Conservation (phyloP, 495 filamentous ascomycete genomes). For the Parachaetomium inaequale region DNA sequence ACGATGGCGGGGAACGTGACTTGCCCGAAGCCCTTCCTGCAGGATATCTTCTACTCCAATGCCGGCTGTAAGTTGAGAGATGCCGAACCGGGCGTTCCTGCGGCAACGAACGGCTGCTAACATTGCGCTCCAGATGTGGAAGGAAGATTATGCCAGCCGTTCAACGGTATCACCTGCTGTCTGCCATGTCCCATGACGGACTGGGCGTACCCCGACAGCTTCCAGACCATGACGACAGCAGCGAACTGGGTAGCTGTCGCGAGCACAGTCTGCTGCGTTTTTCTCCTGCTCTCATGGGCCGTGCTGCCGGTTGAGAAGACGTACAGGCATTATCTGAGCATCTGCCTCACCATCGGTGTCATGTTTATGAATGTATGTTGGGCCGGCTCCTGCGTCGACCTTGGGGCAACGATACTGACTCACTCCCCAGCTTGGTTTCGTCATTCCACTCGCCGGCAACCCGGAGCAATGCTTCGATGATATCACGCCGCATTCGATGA, state of each 20-base stretch:
- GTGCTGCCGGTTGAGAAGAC: slow-evolving; percentile 87
- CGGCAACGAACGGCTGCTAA: slow-evolving; percentile 13
- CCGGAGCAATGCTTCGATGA: slow-evolving; percentile 80
- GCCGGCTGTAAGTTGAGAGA: slow-evolving; percentile 42
- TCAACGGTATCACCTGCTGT: slow-evolving; percentile 60
- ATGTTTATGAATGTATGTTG: slow-evolving; percentile 73
- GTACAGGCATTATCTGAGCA: slow-evolving; percentile 85
- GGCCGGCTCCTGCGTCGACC: not conserved
- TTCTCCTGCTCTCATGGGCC: slow-evolving; percentile 77
- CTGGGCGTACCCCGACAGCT: slow-evolving; percentile 78
- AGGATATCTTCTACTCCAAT: slow-evolving; percentile 29
- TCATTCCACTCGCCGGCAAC: slow-evolving; percentile 78
- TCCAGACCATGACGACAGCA: slow-evolving; percentile 57
- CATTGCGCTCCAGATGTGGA: slow-evolving; percentile 51
- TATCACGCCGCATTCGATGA: slow-evolving; percentile 94
- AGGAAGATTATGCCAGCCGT: slow-evolving; percentile 57
- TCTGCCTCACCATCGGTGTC: slow-evolving; percentile 72
- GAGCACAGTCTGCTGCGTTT: slow-evolving; percentile 65
- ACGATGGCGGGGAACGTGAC: slow-evolving; percentile 18
- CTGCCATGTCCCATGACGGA: slow-evolving; percentile 83
- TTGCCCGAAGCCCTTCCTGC: slow-evolving; percentile 40
- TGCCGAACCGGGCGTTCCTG: not conserved
- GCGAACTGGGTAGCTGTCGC: slow-evolving; percentile 79
- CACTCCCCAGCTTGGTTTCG: slow-evolving; percentile 64
- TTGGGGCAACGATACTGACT: not conserved